A percentile compares a stretch with the other conserved stretches of the same genome.
phyloP scores from a whole-genome alignment of 2,329 filamentous ascomycete genomes.

The Aureobasidium uvarum region DNA sequence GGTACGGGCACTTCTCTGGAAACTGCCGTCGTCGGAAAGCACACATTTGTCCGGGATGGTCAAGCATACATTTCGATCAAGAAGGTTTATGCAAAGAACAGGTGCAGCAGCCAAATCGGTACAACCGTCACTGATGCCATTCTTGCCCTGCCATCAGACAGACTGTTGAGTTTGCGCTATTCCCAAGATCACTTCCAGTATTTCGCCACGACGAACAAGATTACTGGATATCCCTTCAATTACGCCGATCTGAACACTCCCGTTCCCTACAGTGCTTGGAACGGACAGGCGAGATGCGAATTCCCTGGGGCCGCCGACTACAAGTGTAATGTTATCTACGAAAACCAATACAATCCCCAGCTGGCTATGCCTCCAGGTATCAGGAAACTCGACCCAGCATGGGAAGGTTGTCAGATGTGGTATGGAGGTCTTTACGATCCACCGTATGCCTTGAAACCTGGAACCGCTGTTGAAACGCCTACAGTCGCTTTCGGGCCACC shows the following conservation, averaged over 20 bases:
- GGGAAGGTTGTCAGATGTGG: conserved; percentile 34
- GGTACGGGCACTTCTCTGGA: background rate
- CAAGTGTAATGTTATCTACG: conserved; percentile 33
- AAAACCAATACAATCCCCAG: conserved; percentile 32
- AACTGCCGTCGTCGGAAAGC: conserved; percentile 31
- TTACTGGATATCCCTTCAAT: conserved; percentile 35
- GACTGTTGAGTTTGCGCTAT: conserved; percentile 36
- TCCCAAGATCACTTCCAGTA: conserved; percentile 34
- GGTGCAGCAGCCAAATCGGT: conserved; percentile 32
- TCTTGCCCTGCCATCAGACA: conserved; percentile 35
- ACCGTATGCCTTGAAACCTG: conserved; percentile 32
- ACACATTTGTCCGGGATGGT: conserved; percentile 34
- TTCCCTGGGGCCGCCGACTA: conserved; percentile 22
- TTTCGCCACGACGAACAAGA: conserved; percentile 30
- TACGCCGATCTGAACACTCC: conserved; percentile 37
- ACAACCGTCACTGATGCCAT: conserved; percentile 32
- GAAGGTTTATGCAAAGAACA: conserved; percentile 33
- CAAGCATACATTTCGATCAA: conserved; percentile 36
- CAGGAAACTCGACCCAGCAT: conserved; percentile 32
- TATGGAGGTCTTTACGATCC: conserved; percentile 37
- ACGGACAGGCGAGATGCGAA: conserved; percentile 32
- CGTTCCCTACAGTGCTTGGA: conserved; percentile 36
- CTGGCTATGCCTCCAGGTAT: conserved; percentile 36
- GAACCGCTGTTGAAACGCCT: conserved; percentile 27
- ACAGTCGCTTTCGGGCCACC: conserved; percentile 27